Evolutionary conservation across 768 basidiomycete species (phyloP).

Genomic region (Psilocybe tampanensis): DNA sequence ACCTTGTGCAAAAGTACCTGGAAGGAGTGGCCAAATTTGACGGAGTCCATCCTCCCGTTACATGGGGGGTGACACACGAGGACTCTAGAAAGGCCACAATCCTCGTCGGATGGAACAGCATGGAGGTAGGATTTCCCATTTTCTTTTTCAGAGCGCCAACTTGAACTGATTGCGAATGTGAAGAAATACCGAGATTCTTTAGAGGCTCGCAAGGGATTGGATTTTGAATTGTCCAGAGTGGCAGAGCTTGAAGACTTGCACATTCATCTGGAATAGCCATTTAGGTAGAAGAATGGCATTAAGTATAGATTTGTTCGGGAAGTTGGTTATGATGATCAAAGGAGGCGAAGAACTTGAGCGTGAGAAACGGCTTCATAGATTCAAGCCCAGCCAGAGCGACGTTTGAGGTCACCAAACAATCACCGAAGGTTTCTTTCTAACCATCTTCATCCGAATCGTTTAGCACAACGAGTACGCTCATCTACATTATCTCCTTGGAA

Average conservation of each 20-base stretch:
- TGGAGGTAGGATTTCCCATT: background rate
- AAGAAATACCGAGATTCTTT: background rate
- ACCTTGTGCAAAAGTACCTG: background rate
- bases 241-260: background rate
- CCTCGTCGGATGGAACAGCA: background rate
- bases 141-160: background rate
- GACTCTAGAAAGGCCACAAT: background rate
- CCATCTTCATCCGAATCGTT: too few species aligned
- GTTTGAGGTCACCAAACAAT: too few species aligned
- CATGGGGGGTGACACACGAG: constrained; percentile 2
- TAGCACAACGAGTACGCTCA: too few species aligned
- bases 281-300: too few species aligned
- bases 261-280: background rate
- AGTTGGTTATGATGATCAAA: too few species aligned
- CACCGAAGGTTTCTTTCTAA: too few species aligned
- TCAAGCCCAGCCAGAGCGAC: too few species aligned
- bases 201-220: background rate
- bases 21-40: background rate
- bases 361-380: too few species aligned
- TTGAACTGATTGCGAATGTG: background rate
- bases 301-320: too few species aligned
- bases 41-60: background rate
- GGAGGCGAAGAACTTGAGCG: too few species aligned
- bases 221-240: background rate
- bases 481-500: too few species aligned